Base-by-base conservation (phyloP, 345 rosid species). In the Brassica carinata region DNA sequence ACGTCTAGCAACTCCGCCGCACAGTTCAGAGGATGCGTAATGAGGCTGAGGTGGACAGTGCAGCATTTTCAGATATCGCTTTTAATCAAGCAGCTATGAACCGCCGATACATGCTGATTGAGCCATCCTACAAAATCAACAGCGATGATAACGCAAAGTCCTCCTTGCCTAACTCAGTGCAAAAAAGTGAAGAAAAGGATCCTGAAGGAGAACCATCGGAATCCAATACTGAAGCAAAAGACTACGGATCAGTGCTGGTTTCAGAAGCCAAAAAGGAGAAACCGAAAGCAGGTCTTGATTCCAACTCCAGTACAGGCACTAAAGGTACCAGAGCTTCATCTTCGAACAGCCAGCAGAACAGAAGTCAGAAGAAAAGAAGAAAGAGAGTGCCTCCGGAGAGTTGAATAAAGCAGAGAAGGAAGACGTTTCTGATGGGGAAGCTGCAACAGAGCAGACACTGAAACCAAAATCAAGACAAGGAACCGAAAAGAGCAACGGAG, bases 1-100 rank as follows among this genome's bases (percentile, higher is more conserved):
- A 31, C 88, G 94, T 40, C 97, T 95, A 5, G 99, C 99, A 79
- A 95, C 96, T 69, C 99, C 97, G 18, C 91, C 96, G 99, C 64
- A 93, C 96, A 18, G 87, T 95, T 45, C 98, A 91, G 81, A 93
- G 92, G 69, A 76, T 89, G 75, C 89, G 91, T 82, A 69, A 83
- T 0, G 97, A 93, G 64, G 79, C 92, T 68, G 98, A 93, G 66
- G 73, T 90, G 82, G 99, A 93, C 38, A 88, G 81, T 53, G 73
- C 86, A 67, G 92, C 89, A 61, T 91, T 87, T 85, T 85, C 92
- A 58, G 97, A 93, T 77, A 76, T 86, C 4, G 58, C 77, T 75
- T 90, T 84, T 79, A 76, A 86, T 48, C 87, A 70, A 85, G 89
- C 90, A 67, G 80, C 83, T 30, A 79, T 83, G 68, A 84, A 88